These are phyloP conservation scores for Halophytophthora polymorphica DNA, from an alignment of 352 stramenopile genomes.

Conservation along the genomic window DNA sequence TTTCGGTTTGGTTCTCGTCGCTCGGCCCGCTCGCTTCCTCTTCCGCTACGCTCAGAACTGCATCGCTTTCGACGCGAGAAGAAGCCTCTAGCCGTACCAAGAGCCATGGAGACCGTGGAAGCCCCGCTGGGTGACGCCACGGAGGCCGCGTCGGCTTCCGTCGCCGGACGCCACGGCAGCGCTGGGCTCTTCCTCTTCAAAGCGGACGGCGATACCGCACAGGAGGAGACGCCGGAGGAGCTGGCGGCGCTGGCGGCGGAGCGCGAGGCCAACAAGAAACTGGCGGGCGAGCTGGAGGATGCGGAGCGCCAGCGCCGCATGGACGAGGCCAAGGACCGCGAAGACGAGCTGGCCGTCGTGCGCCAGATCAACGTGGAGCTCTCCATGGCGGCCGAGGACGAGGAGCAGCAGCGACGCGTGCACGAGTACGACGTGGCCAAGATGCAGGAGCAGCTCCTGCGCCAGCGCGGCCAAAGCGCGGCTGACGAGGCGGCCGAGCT, in stretches of 20 bases:
- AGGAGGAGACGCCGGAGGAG: conserved; percentile 41
- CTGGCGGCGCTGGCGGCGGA: conserved; percentile 31
- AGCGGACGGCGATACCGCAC: conserved; percentile 21
- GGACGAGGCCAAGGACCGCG: conserved; percentile 43
- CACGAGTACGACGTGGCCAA: conserved; percentile 61
- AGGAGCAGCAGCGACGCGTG: conserved; percentile 62
- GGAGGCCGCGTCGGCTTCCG: conserved; percentile 1
- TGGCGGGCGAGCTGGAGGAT: conserved; percentile 52
- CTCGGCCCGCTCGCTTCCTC: too few species aligned
- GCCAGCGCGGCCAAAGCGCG: conserved; percentile 35
- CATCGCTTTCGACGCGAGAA: too few species aligned
- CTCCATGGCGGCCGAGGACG: conserved; percentile 52
- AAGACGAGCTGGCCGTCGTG: conserved; percentile 61
- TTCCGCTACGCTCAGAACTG: too few species aligned
- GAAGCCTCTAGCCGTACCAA: too few species aligned
- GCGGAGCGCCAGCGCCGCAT: conserved; percentile 55
- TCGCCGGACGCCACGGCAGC: conserved; percentile 35
- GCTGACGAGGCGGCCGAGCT: conserved; percentile 40
- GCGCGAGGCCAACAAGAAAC: conserved; percentile 48
- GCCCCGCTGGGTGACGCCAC: conserved; percentile 1
- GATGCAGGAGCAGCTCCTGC: conserved; percentile 59
- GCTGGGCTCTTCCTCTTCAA: conserved; percentile 56
- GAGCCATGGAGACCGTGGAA: conserved; percentile 8
- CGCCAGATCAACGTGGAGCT: conserved; percentile 75
- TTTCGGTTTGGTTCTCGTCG: too few species aligned